phyloP scores from a whole-genome alignment of 345 rosid species.

The Camelina sativa region DNA sequence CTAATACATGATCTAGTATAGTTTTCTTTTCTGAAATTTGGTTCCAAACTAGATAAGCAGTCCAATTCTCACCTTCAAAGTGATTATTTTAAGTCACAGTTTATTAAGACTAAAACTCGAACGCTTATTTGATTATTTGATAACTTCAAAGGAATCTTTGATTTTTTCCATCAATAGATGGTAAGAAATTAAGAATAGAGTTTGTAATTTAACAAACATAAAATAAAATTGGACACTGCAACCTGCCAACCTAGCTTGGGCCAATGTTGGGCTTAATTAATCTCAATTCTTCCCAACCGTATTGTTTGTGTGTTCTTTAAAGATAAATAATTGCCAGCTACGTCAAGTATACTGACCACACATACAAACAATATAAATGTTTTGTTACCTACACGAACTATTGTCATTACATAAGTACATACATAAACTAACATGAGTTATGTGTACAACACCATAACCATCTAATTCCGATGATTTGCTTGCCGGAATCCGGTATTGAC shows the following conservation, averaged over 20 bases:
- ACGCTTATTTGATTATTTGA: conserved; percentile 7
- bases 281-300: not conserved
- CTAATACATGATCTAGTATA: conserved; percentile 1
- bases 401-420: too few species aligned
- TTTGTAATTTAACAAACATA: not conserved
- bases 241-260: conserved; percentile 14
- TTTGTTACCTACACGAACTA: too few species aligned
- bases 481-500: too few species aligned
- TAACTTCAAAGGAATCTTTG: conserved; percentile 16
- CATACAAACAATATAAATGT: too few species aligned
- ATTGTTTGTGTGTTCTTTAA: not conserved
- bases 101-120: not conserved
- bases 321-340: too few species aligned
- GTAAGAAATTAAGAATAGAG: not conserved
- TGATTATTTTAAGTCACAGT: not conserved
- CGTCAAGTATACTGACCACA: too few species aligned
- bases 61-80: not conserved
- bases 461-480: too few species aligned
- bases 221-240: not conserved
- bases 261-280: conserved; percentile 33
- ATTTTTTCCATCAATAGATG: conserved; percentile 15
- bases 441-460: too few species aligned
- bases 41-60: not conserved
- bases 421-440: too few species aligned
- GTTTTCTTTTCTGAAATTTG: not conserved